Base-by-base conservation (phyloP, 192 early-diverging fungal species). In the Coemansia sp. region DNA sequence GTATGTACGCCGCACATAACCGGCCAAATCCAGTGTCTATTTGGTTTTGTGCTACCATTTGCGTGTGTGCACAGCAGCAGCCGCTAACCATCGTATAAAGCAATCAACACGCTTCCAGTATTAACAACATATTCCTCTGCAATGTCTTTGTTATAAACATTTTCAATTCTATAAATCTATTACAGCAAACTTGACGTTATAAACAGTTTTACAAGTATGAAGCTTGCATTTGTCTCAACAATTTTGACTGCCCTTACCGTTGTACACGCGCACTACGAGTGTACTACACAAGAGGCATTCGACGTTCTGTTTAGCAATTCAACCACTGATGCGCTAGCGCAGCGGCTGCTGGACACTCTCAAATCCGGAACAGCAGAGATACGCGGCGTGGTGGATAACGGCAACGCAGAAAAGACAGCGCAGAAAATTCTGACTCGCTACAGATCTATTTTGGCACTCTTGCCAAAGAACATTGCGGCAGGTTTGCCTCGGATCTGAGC, bases 261-360 rank as follows among this genome's bases (percentile, higher is more conserved):
- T 33, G 67, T 33, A 19, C 11, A 29, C 5, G 73, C 62, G 18
- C 62, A 62, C 24, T 62, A 76, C 50, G 57, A 60, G 35, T 76
- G 73, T 25, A 69, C 73, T 0, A 32, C 55, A 2, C 42, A 76
- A 23, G 46, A 76, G 31, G 73, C 73, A 42, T 56, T 76, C 12
- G 63, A 69, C 23, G 59, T 62, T 2, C 28, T 76, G 58, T 60
- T 76, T 43, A 58, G 40, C 27, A 54, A 65, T 21, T 10, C 47
- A 3, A 77, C 71, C 14, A 46, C 64, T 18, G 53, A 58, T 21
- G 32, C 48, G 9, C 8, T 77, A 3, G 63, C 67, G 4, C 50
- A 57, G 31, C 58, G 30, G 30, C 50, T 77, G 14, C 45, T 77
- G 10, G n/a, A 32, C 5, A 54, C 59, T 19, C 60, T 77, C 25